Evolutionary conservation across 2,329 filamentous ascomycete genomes (phyloP), one percentile per base, ranked within the genome.

Genomic region (Trichoderma breve): DNA sequence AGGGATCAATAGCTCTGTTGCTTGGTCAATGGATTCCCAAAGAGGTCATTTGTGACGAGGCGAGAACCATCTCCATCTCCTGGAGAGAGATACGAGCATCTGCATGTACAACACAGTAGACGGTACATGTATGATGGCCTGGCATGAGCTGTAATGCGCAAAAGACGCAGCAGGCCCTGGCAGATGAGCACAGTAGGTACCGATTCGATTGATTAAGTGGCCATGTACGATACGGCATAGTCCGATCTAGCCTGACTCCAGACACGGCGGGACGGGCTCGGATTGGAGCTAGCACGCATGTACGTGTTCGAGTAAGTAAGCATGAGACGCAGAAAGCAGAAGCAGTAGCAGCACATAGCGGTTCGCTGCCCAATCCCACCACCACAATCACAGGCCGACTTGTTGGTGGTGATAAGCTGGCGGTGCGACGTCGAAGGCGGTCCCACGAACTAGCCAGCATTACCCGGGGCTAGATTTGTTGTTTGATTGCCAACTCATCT

Each of bases 321-420:
- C 28, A 58, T n/a, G 55, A 57, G 53, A 65, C 15, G 62, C n/a
- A 30, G 39, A 15, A 11, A 63, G 65, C n/a, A 53, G 47, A 24
- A 11, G 47, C 47, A 53, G 43, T 2, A 11, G 43, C 43, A 14
- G 61, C 18, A 28, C 3, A 21, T 7, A 61, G 64, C 32, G 43
- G 68, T 64, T 65, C 47, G 69, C 60, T 71, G 69, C 69, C 69
- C 69, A 71, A 71, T 47, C 51, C 69, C 60, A 60, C 68, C 68
- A 57, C 26, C 39, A 43, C n/a, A 26, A 24, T 8, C 39, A 43
- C 15, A n/a, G 39, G 39, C 39, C 39, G 18, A 43, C 21, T 18
- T 15, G n/a, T 26, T 26, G 32, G 58, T 61, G 32, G 34, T 32
- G 21, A 62, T 18, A 39, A 62, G 58, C 58, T 62, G 58, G 32